Conservation (phyloP, 2,329 filamentous ascomycete species). For the Trichoderma cornu-damae region DNA sequence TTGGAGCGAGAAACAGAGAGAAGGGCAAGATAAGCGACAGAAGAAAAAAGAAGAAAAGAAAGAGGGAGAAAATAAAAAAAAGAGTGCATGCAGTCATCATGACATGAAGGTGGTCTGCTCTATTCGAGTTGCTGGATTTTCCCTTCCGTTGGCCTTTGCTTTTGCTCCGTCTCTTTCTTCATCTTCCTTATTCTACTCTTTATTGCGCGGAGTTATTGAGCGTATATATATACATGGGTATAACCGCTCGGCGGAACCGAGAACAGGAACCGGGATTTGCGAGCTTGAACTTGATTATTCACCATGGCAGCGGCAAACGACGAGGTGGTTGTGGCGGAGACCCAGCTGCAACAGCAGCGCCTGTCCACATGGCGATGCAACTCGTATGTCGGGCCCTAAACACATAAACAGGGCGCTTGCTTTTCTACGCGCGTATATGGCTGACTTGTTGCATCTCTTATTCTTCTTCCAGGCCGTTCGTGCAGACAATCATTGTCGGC, state of each 20-base stretch:
- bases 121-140: neutral
- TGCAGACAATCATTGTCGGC: constrained; percentile 64
- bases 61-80: too few relatives aligned
- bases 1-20: too few relatives aligned
- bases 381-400: neutral
- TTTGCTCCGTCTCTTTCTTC: neutral
- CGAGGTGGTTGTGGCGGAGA: neutral
- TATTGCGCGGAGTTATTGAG: neutral
- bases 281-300: neutral
- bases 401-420: too few relatives aligned
- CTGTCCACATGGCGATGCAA: constrained; percentile 16
- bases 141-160: neutral
- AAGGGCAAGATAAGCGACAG: neutral
- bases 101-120: neutral
- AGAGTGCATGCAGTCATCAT: neutral
- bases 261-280: too few relatives aligned
- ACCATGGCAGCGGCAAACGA: constrained; percentile 3
- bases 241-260: neutral
- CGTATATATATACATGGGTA: neutral
- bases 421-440: too few relatives aligned
- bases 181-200: neutral
- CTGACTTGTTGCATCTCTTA: neutral
- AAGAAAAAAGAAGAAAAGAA: too few relatives aligned
- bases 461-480: constrained; percentile 18
- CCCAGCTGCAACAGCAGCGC: constrained; percentile 12